Evolutionary conservation across 2,329 filamentous ascomycete species (phyloP).

Genomic region (Alternaria brassicae): DNA sequence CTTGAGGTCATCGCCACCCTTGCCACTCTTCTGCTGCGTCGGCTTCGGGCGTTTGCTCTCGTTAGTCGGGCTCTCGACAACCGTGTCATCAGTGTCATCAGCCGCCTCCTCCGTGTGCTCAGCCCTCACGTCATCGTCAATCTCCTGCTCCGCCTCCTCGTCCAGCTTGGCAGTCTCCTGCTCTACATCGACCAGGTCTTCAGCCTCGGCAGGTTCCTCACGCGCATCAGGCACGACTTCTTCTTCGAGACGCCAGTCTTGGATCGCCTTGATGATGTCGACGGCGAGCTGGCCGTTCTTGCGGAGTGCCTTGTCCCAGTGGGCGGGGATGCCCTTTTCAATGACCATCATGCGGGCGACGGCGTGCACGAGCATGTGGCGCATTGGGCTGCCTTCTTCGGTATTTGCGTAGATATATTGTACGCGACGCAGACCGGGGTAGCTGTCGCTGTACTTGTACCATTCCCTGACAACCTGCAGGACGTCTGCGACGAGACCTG

Average conservation of each 20-base stretch:
- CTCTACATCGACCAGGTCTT: conserved; percentile 45
- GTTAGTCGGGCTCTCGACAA: conserved; percentile 31
- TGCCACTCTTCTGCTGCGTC: conserved; percentile 6
- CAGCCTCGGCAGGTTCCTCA: conserved; percentile 51
- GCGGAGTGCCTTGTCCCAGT: conserved; percentile 63
- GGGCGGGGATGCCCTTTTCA: conserved; percentile 57
- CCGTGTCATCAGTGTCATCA: conserved; percentile 32
- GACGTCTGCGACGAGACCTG: conserved; percentile 56
- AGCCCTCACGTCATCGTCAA: conserved; percentile 39
- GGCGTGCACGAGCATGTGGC: conserved; percentile 57
- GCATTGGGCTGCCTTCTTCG: conserved; percentile 56
- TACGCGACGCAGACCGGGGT: conserved; percentile 61
- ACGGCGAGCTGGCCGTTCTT: conserved; percentile 64
- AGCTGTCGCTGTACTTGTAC: conserved; percentile 61
- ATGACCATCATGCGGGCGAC: conserved; percentile 61
- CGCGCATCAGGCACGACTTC: conserved; percentile 59
- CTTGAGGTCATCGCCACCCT: conserved; percentile 2
- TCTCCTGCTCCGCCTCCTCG: conserved; percentile 37
- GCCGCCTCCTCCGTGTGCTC: conserved; percentile 26
- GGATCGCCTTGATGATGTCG: conserved; percentile 61
- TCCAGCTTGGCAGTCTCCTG: conserved; percentile 50
- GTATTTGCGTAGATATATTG: conserved; percentile 62
- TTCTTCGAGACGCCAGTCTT: conserved; percentile 61
- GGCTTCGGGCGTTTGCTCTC: conserved; percentile 2
- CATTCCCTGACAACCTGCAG: conserved; percentile 59